phyloP scores from a whole-genome alignment of 2,329 filamentous ascomycete species.

The Fusarium sp. region DNA sequence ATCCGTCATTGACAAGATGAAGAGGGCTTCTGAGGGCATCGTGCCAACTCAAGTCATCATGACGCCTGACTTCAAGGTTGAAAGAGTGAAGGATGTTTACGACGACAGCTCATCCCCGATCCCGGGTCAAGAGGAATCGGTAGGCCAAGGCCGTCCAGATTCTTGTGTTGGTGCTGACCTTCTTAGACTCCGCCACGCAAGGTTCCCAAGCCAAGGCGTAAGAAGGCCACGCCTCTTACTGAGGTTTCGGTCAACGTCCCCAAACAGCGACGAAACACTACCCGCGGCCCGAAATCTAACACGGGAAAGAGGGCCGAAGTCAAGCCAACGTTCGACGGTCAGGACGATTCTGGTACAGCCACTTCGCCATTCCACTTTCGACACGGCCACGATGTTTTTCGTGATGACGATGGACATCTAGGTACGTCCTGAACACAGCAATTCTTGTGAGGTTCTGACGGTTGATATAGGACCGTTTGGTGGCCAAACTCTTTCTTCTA shows the following conservation, averaged over 20 bases:
- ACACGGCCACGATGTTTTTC: slow-evolving; percentile 45
- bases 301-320: slow-evolving; percentile 30
- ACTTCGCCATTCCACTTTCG: slow-evolving; percentile 35
- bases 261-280: slow-evolving; percentile 38
- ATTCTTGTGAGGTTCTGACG: slow-evolving; percentile 26
- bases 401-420: slow-evolving; percentile 41
- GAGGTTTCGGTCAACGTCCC: slow-evolving; percentile 50
- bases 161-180: slow-evolving; percentile 13
- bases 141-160: slow-evolving; percentile 46
- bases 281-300: slow-evolving; percentile 32
- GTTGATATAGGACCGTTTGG: slow-evolving; percentile 37
- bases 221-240: slow-evolving; percentile 45
- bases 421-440: slow-evolving; percentile 33
- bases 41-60: slow-evolving; percentile 71
- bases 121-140: slow-evolving; percentile 52
- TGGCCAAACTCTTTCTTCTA: slow-evolving; percentile 34
- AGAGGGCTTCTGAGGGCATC: slow-evolving; percentile 68
- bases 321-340: slow-evolving; percentile 28
- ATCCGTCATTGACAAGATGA: slow-evolving; percentile 73
- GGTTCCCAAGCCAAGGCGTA: slow-evolving; percentile 44
- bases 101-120: slow-evolving; percentile 63
- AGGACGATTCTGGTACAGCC: slow-evolving; percentile 15
- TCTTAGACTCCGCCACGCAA: slow-evolving; percentile 45
- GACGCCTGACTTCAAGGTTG: slow-evolving; percentile 58
- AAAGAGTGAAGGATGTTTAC: slow-evolving; percentile 65